phyloP scores from a whole-genome alignment of 257 asterid species.

The Petunia axillaris region DNA sequence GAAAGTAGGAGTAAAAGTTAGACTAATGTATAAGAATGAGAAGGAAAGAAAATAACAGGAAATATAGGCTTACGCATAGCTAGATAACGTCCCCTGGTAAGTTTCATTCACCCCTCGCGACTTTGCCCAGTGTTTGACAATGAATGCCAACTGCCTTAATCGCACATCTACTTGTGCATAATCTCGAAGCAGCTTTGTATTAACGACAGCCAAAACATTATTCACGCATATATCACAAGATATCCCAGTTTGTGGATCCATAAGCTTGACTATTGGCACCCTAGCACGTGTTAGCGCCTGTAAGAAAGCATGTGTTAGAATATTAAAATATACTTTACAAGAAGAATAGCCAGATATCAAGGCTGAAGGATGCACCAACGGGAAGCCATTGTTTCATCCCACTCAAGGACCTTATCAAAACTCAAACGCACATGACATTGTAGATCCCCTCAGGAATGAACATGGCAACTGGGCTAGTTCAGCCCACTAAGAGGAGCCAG shows the following conservation, averaged over 20 bases:
- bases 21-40: constrained; percentile 6
- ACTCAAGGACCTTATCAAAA: background rate
- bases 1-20: constrained; percentile 42
- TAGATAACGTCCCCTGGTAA: constrained; percentile 92
- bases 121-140: constrained; percentile 98
- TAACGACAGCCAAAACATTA: constrained; percentile 87
- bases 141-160: constrained; percentile 86
- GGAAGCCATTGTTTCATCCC: background rate
- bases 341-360: background rate
- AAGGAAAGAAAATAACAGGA: background rate
- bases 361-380: background rate
- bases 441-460: constrained; percentile 11
- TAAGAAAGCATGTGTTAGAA: constrained; percentile 32
- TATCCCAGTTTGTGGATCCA: constrained; percentile 90
- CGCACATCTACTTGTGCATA: constrained; percentile 82
- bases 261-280: constrained; percentile 95
- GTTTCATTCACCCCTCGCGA: constrained; percentile 88
- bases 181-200: constrained; percentile 88
- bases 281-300: constrained; percentile 99
- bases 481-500: background rate
- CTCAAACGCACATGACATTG: background rate
- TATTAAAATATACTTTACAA: background rate
- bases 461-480: background rate
- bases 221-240: constrained; percentile 91
- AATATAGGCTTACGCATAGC: constrained; percentile 81